phyloP scores from a whole-genome alignment of 495 filamentous ascomycete genomes.

The Hypomontagnella monticulosa region DNA sequence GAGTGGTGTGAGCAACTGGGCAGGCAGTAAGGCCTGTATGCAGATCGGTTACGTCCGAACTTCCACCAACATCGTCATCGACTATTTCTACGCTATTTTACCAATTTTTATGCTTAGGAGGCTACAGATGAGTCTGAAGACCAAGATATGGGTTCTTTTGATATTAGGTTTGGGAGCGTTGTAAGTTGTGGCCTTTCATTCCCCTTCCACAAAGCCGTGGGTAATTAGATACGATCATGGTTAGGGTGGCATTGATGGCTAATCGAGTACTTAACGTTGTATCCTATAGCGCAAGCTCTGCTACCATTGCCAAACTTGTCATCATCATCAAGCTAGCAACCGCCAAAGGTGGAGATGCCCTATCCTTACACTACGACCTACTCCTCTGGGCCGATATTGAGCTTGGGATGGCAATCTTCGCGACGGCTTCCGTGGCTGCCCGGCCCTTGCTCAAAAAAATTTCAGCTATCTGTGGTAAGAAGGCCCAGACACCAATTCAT shows the following conservation, averaged over 20 bases:
- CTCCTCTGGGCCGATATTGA: constrained; percentile 47
- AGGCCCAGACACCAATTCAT: constrained; percentile 12
- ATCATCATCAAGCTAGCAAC: constrained; percentile 37
- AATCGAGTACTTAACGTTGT: constrained; percentile 2
- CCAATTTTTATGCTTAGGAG: constrained; percentile 40
- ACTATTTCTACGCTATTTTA: constrained; percentile 45
- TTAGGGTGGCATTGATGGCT: not conserved
- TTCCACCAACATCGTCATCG: constrained; percentile 45
- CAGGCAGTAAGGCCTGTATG: constrained; percentile 37
- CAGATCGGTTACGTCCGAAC: constrained; percentile 45
- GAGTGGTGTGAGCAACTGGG: constrained; percentile 43
- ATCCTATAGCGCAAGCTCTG: constrained; percentile 39
- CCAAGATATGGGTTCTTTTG: constrained; percentile 40
- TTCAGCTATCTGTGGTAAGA: constrained; percentile 19
- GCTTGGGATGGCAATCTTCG: constrained; percentile 43
- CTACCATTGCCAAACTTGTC: constrained; percentile 45
- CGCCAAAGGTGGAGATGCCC: constrained; percentile 31
- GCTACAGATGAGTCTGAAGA: constrained; percentile 28
- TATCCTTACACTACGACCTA: constrained; percentile 39
- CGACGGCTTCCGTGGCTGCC: constrained; percentile 39
- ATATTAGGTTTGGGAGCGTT: constrained; percentile 42
- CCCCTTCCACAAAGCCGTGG: not conserved
- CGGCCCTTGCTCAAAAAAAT: constrained; percentile 41
- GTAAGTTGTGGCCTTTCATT: constrained; percentile 24
- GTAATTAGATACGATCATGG: not conserved